Evolutionary conservation across 1,284 basidiomycete species (phyloP).

Genomic region (Trametes pubescens): DNA sequence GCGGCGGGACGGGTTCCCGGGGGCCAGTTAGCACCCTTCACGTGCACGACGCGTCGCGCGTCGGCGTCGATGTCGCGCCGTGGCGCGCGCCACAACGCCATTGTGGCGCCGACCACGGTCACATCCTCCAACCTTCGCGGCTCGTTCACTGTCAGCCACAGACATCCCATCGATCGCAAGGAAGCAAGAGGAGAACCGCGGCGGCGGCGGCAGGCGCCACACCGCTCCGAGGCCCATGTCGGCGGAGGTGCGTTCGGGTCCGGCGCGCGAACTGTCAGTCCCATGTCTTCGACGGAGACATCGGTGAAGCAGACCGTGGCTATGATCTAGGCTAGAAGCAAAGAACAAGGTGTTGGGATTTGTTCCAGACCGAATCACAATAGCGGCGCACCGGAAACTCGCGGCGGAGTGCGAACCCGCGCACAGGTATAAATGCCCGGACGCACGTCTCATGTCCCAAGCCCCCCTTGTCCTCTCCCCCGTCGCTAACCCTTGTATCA

Average conservation of each 20-base stretch:
- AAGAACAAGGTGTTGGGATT: slow-evolving; percentile 2
- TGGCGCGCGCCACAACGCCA: slow-evolving; percentile 11
- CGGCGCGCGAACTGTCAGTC: slow-evolving; percentile 1
- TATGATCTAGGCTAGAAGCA: not conserved
- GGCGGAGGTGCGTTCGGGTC: not conserved
- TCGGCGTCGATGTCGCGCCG: slow-evolving; percentile 11
- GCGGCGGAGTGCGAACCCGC: slow-evolving; percentile 22
- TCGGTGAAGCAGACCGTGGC: not conserved
- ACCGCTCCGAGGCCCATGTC: not conserved
- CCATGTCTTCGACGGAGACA: not conserved
- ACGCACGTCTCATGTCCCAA: not conserved
- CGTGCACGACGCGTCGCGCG: slow-evolving; percentile 20
- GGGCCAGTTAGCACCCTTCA: not conserved
- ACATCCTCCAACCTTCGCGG: not conserved
- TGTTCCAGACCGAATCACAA: slow-evolving; percentile 1
- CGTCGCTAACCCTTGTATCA: no score
- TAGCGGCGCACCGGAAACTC: slow-evolving; percentile 11
- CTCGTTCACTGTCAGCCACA: not conserved
- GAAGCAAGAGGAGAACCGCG: not conserved
- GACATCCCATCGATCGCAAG: not conserved
- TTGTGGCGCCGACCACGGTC: slow-evolving; percentile 10
- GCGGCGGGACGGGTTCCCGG: no score
- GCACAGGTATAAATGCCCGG: slow-evolving; percentile 7
- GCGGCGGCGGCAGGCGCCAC: not conserved
- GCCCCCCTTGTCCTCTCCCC: slow-evolving; percentile 14